Evolutionary conservation across 2,329 filamentous ascomycete genomes (phyloP).

Genomic region (Fusarium compactum): DNA sequence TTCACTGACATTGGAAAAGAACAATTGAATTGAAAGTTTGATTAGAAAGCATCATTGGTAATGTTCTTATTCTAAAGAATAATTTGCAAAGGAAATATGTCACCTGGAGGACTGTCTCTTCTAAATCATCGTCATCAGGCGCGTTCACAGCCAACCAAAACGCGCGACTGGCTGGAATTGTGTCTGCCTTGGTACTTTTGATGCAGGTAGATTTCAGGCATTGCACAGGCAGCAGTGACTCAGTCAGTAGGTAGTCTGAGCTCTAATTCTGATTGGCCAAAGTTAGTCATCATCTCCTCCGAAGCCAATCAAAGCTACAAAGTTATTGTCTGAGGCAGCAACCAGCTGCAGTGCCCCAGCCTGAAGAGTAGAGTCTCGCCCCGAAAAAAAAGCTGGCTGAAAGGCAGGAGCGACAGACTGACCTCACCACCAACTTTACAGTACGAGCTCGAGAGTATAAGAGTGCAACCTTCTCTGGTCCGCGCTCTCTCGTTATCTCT

Average conservation of each 20-base stretch:
- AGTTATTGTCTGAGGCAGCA: constrained; percentile 55
- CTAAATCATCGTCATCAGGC: neutral
- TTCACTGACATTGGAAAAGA: neutral
- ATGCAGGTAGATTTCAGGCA: constrained; percentile 46
- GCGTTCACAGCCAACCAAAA: constrained; percentile 28
- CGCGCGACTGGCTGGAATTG: constrained; percentile 26
- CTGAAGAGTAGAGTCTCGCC: constrained; percentile 36
- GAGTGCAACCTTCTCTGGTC: constrained; percentile 45
- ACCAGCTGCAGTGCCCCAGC: constrained; percentile 39
- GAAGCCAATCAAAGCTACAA: constrained; percentile 48
- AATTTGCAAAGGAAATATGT: neutral
- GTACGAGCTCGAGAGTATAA: constrained; percentile 48
- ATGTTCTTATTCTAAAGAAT: neutral
- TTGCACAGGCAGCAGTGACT: constrained; percentile 49
- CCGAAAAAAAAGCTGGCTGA: constrained; percentile 52
- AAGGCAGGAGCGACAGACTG: constrained; percentile 39
- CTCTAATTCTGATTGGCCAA: constrained; percentile 47
- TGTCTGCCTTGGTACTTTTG: constrained; percentile 48
- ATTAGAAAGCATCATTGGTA: constrained; percentile 3
- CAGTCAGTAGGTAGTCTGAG: constrained; percentile 36
- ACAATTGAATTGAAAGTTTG: neutral
- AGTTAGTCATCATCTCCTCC: constrained; percentile 42
- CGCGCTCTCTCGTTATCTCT: constrained; percentile 33
- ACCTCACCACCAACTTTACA: constrained; percentile 46
- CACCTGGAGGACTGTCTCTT: neutral